These are phyloP conservation scores for Candida railenensis DNA, from an alignment of 805 yeast species.

Conservation along the genomic window DNA sequence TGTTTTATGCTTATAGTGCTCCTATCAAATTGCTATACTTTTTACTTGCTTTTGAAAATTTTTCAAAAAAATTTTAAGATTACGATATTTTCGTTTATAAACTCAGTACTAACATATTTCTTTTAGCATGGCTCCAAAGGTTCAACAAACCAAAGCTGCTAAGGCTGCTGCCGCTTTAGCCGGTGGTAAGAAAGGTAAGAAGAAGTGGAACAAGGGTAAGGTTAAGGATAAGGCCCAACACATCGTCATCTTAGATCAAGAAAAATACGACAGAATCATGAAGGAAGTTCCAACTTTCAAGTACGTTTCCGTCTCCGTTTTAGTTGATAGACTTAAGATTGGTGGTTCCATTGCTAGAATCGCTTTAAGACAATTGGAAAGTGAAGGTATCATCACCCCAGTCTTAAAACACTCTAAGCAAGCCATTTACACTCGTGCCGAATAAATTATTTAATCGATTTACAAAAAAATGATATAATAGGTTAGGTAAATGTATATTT, in stretches of 20 bases:
- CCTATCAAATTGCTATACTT: no score
- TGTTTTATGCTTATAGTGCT: no score
- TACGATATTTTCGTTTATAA: no score
- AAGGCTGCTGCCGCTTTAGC: slow-evolving; percentile 99
- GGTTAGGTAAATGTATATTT: slow-evolving; percentile 5
- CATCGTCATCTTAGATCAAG: slow-evolving; percentile 95
- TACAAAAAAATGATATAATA: background rate
- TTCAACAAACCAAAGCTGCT: slow-evolving; percentile 99
- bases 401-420: slow-evolving; percentile 95
- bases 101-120: slow-evolving; percentile 25
- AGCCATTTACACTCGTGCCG: slow-evolving; percentile 88
- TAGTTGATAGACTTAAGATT: slow-evolving; percentile 98
- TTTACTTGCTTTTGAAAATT: no score
- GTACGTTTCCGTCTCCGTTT: slow-evolving; percentile 95
- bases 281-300: slow-evolving; percentile 99
- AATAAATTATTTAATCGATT: slow-evolving; percentile 19
- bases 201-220: slow-evolving; percentile 99
- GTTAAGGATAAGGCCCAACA: slow-evolving; percentile 99
- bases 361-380: slow-evolving; percentile 94
- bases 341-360: slow-evolving; percentile 99
- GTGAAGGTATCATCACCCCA: slow-evolving; percentile 91
- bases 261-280: slow-evolving; percentile 97
- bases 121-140: slow-evolving; percentile 92
- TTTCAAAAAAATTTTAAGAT: background rate
- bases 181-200: slow-evolving; percentile 99